phyloP scores from a whole-genome alignment of 2,329 filamentous ascomycete genomes.

The Microsporum ferrugineum region DNA sequence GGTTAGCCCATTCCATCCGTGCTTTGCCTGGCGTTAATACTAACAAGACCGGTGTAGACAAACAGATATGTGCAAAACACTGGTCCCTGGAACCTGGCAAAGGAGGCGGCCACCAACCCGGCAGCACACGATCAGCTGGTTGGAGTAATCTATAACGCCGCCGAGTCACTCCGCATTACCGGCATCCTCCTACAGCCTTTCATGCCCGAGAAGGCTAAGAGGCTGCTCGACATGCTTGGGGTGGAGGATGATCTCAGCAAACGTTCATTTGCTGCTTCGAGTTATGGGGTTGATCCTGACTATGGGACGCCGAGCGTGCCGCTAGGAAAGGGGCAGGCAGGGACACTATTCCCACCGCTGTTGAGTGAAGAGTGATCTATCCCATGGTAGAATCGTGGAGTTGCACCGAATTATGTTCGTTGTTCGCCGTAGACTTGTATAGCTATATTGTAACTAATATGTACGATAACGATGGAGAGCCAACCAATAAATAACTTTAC shows the following conservation, averaged over 20 bases:
- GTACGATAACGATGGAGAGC: not conserved
- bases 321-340: conserved; percentile 30
- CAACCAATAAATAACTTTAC: not conserved
- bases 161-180: conserved; percentile 65
- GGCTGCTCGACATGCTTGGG: conserved; percentile 65
- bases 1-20: conserved; percentile 3
- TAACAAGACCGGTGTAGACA: conserved; percentile 34
- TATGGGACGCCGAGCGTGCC: conserved; percentile 48
- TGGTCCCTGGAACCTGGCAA: conserved; percentile 56
- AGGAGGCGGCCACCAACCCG: conserved; percentile 18
- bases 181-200: conserved; percentile 83
- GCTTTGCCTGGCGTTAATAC: not conserved
- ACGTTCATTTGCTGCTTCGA: conserved; percentile 53
- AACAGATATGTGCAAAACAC: conserved; percentile 56
- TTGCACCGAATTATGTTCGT: not conserved
- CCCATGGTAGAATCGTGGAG: not conserved
- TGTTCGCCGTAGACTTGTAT: not conserved
- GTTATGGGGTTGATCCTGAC: conserved; percentile 50
- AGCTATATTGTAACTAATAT: not conserved
- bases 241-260: conserved; percentile 46
- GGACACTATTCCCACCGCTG: conserved; percentile 43
- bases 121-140: conserved; percentile 38
- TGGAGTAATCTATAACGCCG: conserved; percentile 55
- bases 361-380: conserved; percentile 25
- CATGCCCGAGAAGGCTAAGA: conserved; percentile 66